Evolutionary conservation across 768 basidiomycete genomes (phyloP), one percentile per base, ranked within the genome.

Genomic region (Phylloporus arenicola): DNA sequence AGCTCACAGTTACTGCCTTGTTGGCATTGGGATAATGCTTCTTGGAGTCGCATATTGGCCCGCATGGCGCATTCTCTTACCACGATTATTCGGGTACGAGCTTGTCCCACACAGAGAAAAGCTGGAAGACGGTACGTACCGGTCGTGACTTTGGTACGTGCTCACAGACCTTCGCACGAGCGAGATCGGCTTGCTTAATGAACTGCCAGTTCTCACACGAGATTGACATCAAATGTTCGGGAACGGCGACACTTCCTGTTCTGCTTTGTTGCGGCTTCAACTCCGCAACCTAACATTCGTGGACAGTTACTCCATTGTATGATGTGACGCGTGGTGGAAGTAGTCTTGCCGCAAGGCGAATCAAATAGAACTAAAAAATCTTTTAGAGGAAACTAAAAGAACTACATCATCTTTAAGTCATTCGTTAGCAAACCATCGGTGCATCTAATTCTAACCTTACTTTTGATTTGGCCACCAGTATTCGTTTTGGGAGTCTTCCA

Each of bases 401-500:
- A 43, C 2, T 25, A 27, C 17, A 29, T 66, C 48, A 59, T 35
- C 61, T 62, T 56, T 37, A 52, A 39, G 41, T 10, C 20, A 25
- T 34, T 43, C 34, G 16, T 61, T 34, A 57, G 51, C 45, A 25
- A 49, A 49, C n/a, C 16, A 5, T 44, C 45, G 17, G 10, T 17
- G 46, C 19, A 5, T 35, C 9, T 47, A 47, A 59, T 57, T 1
- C 27, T n/a, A n/a, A 7, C 19, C 55, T 57, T 50, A 69, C 65
- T 45, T 57, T 57, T 65, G 71, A 38, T 68, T 65, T 34, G 72
- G 71, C 46, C 75, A 75, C 89, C 89, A 91, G 17, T 82, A 81
- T 11, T 72, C 70, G 57, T 91, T 86, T 43, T 75, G 68, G 1
- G 89, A 75, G 64, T 95, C 93, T 57, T 81, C 65, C 7, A 87